A percentile compares a stretch with the other conserved stretches of the same genome.
Evolutionary conservation across 345 rosid genomes (phyloP).

Genomic region (Mallotus nudiflorus): DNA sequence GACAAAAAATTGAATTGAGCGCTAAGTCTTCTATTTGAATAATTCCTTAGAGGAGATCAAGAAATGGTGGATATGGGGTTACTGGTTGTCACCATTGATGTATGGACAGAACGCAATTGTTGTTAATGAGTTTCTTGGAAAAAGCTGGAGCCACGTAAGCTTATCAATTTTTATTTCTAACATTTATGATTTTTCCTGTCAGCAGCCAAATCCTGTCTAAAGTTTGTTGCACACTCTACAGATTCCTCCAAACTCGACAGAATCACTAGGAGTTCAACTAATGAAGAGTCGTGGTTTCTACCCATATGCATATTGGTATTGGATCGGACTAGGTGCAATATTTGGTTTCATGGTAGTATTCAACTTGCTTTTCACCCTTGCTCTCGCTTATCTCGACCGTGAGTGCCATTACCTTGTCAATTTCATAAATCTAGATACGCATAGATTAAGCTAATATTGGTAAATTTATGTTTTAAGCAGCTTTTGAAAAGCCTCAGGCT

Average conservation of each 20-base stretch:
- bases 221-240: background rate
- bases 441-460: background rate
- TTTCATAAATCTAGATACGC: background rate
- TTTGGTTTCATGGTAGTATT: conserved; percentile 38
- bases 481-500: conserved; percentile 52
- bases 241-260: conserved; percentile 29
- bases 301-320: conserved; percentile 56
- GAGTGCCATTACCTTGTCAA: conserved; percentile 21
- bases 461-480: conserved; percentile 32
- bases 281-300: conserved; percentile 49
- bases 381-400: conserved; percentile 63
- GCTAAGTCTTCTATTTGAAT: background rate
- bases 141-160: conserved; percentile 54
- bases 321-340: conserved; percentile 58
- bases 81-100: conserved; percentile 76
- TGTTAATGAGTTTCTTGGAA: conserved; percentile 66
- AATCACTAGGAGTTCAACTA: conserved; percentile 46
- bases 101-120: conserved; percentile 67
- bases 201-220: background rate
- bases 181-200: background rate
- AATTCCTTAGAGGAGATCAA: conserved; percentile 52
- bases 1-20: background rate
- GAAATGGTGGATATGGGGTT: conserved; percentile 86
- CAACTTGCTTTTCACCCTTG: conserved; percentile 41
- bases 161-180: background rate